Percentiles rank a stretch among this genome's conserved stretches.
Evolutionary conservation across 2,329 filamentous ascomycete genomes (phyloP).

Genomic region (Microthyrium microscopicum): DNA sequence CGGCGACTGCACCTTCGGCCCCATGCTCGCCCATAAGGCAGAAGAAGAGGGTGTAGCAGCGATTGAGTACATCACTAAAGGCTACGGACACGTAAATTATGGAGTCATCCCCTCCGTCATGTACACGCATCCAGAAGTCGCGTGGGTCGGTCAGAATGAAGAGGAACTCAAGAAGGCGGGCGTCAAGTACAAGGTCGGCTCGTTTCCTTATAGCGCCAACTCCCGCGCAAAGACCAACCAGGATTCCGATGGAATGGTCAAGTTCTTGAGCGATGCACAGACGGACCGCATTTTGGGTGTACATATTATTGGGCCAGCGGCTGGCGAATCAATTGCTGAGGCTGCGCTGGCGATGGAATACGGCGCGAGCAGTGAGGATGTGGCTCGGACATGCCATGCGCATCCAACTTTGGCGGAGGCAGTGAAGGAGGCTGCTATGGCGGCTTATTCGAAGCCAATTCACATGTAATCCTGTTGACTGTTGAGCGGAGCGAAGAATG

Average conservation of each 20-base stretch:
- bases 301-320: constrained; percentile 91
- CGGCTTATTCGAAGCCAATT: constrained; percentile 86
- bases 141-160: constrained; percentile 97
- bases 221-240: constrained; percentile 97
- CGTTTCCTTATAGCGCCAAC: constrained; percentile 96
- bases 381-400: constrained; percentile 42
- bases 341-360: constrained; percentile 91
- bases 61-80: constrained; percentile 95
- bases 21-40: constrained; percentile 98
- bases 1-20: constrained; percentile 90
- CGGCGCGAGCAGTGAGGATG: constrained; percentile 86
- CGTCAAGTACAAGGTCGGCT: constrained; percentile 82
- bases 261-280: constrained; percentile 91
- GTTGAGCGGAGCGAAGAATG: background rate
- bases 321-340: constrained; percentile 99
- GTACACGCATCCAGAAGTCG: constrained; percentile 98
- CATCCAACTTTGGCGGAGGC: constrained; percentile 93
- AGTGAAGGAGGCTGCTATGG: constrained; percentile 99
- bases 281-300: constrained; percentile 90
- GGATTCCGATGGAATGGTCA: constrained; percentile 88
- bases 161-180: constrained; percentile 82
- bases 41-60: constrained; percentile 94
- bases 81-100: constrained; percentile 98
- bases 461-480: constrained; percentile 51
- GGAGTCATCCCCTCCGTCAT: constrained; percentile 94